Conservation (phyloP, 2,329 filamentous ascomycete species). For the Rhinocladiella mackenziei region DNA sequence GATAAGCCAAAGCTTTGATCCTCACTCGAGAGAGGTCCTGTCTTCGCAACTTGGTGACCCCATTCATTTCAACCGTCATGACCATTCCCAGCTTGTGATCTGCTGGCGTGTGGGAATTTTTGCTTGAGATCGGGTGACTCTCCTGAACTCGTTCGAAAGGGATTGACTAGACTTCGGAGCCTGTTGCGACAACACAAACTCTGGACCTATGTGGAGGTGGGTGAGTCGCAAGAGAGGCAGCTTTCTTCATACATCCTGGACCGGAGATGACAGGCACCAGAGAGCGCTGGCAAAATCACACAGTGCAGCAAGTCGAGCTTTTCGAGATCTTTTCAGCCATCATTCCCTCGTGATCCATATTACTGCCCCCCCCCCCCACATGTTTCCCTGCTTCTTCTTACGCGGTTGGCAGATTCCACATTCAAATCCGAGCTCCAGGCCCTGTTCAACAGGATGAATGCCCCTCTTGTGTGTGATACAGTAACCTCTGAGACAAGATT, state of each 20-base stretch:
- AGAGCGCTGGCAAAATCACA: background rate
- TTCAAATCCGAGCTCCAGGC: conserved; percentile 33
- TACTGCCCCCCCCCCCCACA: conserved; percentile 18
- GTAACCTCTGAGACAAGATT: conserved; percentile 88
- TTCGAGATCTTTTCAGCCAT: conserved; percentile 11
- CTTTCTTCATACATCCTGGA: conserved; percentile 9
- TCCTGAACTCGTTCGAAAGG: conserved; percentile 10
- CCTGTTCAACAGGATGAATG: conserved; percentile 31
- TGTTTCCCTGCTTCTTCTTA: conserved; percentile 14
- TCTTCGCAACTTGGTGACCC: conserved; percentile 35
- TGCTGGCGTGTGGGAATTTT: conserved; percentile 3
- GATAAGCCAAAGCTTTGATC: conserved; percentile 95
- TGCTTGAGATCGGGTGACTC: conserved; percentile 7
- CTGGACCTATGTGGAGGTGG: conserved; percentile 19
- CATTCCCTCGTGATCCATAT: conserved; percentile 13
- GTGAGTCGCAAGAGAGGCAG: conserved; percentile 4
- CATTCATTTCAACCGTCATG: conserved; percentile 5
- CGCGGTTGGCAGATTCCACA: conserved; percentile 19
- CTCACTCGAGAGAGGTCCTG: conserved; percentile 89
- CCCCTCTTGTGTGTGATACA: conserved; percentile 76
- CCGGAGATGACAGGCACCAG: background rate
- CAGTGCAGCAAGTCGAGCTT: conserved; percentile 5
- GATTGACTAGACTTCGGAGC: conserved; percentile 15
- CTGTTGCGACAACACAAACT: conserved; percentile 20
- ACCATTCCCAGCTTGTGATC: conserved; percentile 6